Evolutionary conservation across 2,329 filamentous ascomycete species (phyloP), one percentile per base, ranked within the genome.

Genomic region (Triangularia setosa): DNA sequence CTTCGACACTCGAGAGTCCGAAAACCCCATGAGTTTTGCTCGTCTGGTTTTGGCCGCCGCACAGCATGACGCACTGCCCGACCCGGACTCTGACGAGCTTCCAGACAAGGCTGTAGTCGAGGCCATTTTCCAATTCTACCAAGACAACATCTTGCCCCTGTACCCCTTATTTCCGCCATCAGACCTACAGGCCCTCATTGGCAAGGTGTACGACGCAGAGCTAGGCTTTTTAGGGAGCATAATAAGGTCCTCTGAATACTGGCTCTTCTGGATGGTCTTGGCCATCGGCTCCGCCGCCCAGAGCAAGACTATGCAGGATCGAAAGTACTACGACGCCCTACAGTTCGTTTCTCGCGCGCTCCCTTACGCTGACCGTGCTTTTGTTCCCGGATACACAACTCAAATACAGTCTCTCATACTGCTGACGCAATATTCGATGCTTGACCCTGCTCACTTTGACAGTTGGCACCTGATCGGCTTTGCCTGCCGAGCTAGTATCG

Each of bases 381-480:
- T 99, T 24, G 89, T 89, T 70, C 94, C 94, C 0, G 94, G 94
- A 21, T 92, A 92, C 62, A 86, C 92, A 24, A 85, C 86, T 1
- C 94, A 95, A 70, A 92, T 98, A 16, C 93, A 97, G 75, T 93
- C 93, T 0, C 82, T 98, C 23, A 78, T 97, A 2, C 81, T 98
- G 1, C 84, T 98, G 60, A 93, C 92, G 0, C 88, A 96, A 71
- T 98, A 97, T 75, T 89, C 94, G 2, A 90, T 95, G 80, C 82
- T 97, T 58, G 93, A 98, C 71, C 93, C 94, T 1, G 86, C 89
- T 52, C 92, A 96, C 73, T 97, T 97, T 72, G 93, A 97, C 72
- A 92, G 90, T 71, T 98, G 95, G 93, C 93, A 95, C 68, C 78
- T 97, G 67, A 91, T 97, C 63, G 95, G 94, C 6, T 93, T 95